Evolutionary conservation across 352 stramenopile genomes (phyloP).

Genomic region (Lagenidium giganteum): DNA sequence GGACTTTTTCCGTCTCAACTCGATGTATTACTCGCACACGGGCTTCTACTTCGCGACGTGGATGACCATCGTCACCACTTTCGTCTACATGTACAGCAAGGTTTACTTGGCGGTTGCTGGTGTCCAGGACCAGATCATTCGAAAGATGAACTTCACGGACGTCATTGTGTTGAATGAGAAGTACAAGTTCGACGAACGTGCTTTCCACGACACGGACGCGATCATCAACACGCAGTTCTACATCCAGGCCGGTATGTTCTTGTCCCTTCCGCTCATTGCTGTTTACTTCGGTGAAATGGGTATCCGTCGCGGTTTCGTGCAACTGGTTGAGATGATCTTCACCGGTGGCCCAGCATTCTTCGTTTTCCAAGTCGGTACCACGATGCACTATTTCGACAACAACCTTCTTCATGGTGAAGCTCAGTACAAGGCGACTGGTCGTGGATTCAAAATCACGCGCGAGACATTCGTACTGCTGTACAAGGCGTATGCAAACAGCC

Average conservation of each 20-base stretch:
- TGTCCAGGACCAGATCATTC: constrained; percentile 64
- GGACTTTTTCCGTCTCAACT: constrained; percentile 84
- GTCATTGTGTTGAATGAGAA: constrained; percentile 60
- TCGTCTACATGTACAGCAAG: constrained; percentile 85
- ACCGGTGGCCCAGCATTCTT: constrained; percentile 71
- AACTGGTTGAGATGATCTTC: constrained; percentile 76
- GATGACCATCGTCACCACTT: constrained; percentile 87
- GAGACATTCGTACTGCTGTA: constrained; percentile 81
- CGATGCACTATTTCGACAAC: constrained; percentile 85
- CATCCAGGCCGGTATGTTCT: constrained; percentile 75
- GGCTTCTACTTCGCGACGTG: constrained; percentile 84
- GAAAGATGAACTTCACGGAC: constrained; percentile 65
- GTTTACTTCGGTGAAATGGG: constrained; percentile 83
- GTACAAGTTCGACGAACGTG: constrained; percentile 53
- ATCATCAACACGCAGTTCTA: constrained; percentile 85
- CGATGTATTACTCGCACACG: constrained; percentile 86
- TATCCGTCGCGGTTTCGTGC: constrained; percentile 54
- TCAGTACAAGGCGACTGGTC: constrained; percentile 77
- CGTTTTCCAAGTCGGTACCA: constrained; percentile 79
- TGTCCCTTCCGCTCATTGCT: constrained; percentile 67
- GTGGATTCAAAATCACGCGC: constrained; percentile 81
- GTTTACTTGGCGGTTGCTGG: constrained; percentile 73
- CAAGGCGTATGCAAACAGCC: constrained; percentile 68
- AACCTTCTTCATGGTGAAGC: constrained; percentile 75
- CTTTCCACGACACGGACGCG: constrained; percentile 49